These are phyloP conservation scores for Boletus pseudo-olivaceus DNA, from an alignment of 768 basidiomycete genomes.

Conservation along the genomic window DNA sequence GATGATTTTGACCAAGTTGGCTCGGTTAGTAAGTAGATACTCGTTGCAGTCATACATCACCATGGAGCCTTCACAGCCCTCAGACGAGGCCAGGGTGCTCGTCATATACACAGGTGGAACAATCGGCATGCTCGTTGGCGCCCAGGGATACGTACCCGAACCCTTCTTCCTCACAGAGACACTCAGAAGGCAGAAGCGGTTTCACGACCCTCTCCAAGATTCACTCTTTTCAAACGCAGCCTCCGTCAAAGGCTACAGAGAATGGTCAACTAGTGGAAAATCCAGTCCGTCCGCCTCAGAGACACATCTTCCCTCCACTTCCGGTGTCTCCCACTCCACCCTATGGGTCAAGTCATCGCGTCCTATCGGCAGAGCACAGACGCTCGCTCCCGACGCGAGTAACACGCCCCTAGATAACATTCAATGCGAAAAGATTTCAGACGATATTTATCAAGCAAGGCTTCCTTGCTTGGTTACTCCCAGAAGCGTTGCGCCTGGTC, in stretches of 20 bases:
- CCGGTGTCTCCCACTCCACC: conserved; percentile 33
- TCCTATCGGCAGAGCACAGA: conserved; percentile 51
- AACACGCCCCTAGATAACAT: conserved; percentile 32
- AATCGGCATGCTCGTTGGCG: conserved; percentile 81
- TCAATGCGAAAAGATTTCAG: conserved; percentile 46
- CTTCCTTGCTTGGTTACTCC: conserved; percentile 80
- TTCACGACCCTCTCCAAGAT: conserved; percentile 87
- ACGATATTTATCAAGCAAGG: conserved; percentile 67
- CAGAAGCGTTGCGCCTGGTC: conserved; percentile 58
- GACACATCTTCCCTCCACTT: not conserved
- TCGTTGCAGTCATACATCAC: not conserved
- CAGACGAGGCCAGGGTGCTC: conserved; percentile 77
- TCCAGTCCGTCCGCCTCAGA: conserved; percentile 41
- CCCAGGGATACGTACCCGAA: conserved; percentile 79
- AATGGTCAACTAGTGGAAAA: conserved; percentile 68
- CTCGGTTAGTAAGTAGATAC: not conserved
- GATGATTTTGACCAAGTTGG: not conserved
- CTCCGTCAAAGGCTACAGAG: conserved; percentile 74
- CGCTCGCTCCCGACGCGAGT: conserved; percentile 32
- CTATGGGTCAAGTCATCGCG: conserved; percentile 65
- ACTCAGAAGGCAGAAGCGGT: conserved; percentile 76
- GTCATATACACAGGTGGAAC: conserved; percentile 90
- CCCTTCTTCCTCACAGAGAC: conserved; percentile 86
- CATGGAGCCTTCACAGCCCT: conserved; percentile 50
- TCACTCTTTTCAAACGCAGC: conserved; percentile 80